These are phyloP conservation scores for Mycena metata DNA, from an alignment of 768 basidiomycete species.

Conservation along the genomic window DNA sequence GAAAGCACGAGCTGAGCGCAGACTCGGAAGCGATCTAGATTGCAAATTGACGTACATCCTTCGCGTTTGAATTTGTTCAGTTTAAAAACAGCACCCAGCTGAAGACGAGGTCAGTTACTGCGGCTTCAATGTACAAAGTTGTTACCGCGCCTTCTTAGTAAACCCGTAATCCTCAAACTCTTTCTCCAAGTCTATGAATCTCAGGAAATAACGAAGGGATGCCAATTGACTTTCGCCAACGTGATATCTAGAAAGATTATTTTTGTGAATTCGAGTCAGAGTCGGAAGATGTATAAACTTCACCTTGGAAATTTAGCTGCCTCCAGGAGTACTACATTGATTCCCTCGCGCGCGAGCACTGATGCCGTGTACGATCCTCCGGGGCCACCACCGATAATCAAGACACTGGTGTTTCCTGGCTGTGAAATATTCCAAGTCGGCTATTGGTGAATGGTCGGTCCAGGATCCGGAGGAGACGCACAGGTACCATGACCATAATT, in stretches of 20 bases:
- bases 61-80: constrained; percentile 67
- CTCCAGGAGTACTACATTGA: constrained; percentile 70
- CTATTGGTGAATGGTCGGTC: too few species aligned
- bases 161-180: constrained; percentile 61
- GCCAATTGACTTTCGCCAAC: constrained; percentile 50
- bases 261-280: too few species aligned
- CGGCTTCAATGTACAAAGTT: not conserved
- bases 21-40: not conserved
- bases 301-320: constrained; percentile 69
- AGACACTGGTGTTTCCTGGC: too few species aligned
- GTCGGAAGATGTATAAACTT: not conserved
- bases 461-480: too few species aligned
- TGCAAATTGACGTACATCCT: constrained; percentile 62
- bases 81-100: constrained; percentile 76
- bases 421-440: too few species aligned
- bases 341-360: constrained; percentile 68
- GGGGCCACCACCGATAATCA: constrained; percentile 74
- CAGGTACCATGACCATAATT: too few species aligned
- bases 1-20: not conserved
- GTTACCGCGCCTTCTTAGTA: constrained; percentile 54
- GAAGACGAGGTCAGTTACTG: constrained; percentile 7
- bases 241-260: constrained; percentile 50
- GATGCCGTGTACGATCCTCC: constrained; percentile 70
- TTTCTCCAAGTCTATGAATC: too few species aligned
- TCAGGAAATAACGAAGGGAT: constrained; percentile 60